Conservation (phyloP, 2,329 filamentous ascomycete species). For the Talaromyces sp. region DNA sequence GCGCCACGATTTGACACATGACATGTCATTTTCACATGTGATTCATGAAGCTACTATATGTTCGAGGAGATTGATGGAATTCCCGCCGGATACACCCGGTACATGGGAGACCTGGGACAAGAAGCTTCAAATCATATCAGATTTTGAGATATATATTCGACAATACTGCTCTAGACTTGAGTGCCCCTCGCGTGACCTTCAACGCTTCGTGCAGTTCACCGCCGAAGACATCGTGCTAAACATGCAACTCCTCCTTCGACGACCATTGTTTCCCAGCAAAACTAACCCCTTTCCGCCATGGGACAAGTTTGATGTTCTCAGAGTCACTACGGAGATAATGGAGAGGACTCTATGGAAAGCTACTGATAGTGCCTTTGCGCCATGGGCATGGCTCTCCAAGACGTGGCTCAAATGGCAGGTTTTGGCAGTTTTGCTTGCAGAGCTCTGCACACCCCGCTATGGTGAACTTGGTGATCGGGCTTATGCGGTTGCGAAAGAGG, state of each 20-base stretch:
- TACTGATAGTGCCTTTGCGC: constrained; percentile 4
- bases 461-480: neutral
- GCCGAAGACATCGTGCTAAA: constrained; percentile 2
- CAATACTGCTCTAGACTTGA: neutral
- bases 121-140: neutral
- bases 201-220: constrained; percentile 1
- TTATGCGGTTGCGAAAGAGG: neutral
- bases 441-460: neutral
- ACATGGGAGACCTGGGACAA: neutral
- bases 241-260: constrained; percentile 1
- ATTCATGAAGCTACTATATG: constrained; percentile 5
- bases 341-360: constrained; percentile 3
- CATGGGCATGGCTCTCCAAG: neutral
- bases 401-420: constrained; percentile 9
- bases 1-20: neutral
- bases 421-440: neutral
- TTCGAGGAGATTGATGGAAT: neutral
- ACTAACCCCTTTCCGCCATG: neutral
- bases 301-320: constrained; percentile 7
- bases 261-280: neutral
- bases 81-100: neutral
- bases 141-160: neutral
- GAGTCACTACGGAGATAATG: constrained; percentile 4
- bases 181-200: neutral
- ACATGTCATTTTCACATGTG: constrained; percentile 2